phyloP scores from a whole-genome alignment of 352 stramenopile species.

The Phytophthora agathidicida region DNA sequence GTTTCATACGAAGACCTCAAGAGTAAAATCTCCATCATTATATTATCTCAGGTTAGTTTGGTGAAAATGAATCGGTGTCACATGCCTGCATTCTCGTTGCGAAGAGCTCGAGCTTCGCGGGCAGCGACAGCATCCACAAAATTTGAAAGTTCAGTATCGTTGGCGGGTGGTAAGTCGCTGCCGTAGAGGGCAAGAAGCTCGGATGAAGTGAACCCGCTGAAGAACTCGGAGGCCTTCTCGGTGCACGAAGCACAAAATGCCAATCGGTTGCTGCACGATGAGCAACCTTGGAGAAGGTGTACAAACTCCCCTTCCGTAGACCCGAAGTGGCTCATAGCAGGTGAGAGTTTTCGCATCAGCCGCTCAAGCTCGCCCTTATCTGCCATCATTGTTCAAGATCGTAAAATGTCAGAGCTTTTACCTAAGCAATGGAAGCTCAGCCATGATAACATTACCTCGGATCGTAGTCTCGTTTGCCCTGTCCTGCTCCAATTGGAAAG shows the following conservation, averaged over 20 bases:
- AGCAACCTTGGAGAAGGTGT: conserved; percentile 58
- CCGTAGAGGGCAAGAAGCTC: conserved; percentile 69
- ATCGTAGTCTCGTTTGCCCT: conserved; percentile 43
- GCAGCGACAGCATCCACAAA: conserved; percentile 49
- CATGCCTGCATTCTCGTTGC: conserved; percentile 1
- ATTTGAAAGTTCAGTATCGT: conserved; percentile 45
- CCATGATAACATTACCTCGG: conserved; percentile 41
- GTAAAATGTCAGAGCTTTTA: conserved; percentile 1
- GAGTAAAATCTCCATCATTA: too few relatives aligned
- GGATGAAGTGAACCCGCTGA: conserved; percentile 50
- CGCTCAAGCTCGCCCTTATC: conserved; percentile 64
- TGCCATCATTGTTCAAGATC: conserved; percentile 19
- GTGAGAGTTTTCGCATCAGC: conserved; percentile 66
- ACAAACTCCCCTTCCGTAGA: conserved; percentile 66
- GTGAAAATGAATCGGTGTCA: too few relatives aligned
- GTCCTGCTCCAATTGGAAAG: conserved; percentile 41
- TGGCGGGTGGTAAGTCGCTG: conserved; percentile 54
- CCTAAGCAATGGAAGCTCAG: too few relatives aligned
- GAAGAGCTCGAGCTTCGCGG: conserved; percentile 43
- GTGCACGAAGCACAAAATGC: conserved; percentile 60
- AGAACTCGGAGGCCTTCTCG: conserved; percentile 64
- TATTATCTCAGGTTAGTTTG: too few relatives aligned
- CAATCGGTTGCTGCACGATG: conserved; percentile 55
- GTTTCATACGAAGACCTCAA: too few relatives aligned
- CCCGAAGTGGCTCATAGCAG: conserved; percentile 59